These are phyloP conservation scores for Asterophora lycoperdoides DNA, from an alignment of 768 basidiomycete species.

Conservation along the genomic window DNA sequence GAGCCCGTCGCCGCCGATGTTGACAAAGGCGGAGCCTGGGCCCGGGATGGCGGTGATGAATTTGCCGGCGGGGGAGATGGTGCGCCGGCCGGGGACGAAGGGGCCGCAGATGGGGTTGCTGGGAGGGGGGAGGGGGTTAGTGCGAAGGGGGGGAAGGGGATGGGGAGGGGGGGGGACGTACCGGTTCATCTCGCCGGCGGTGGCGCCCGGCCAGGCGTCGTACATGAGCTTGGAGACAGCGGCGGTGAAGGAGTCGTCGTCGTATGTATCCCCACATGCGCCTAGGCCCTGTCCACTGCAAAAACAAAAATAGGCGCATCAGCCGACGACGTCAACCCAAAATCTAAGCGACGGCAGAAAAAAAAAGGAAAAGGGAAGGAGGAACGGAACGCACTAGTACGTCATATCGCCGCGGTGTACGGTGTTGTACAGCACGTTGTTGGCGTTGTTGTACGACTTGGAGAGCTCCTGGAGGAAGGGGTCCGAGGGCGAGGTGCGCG, in stretches of 20 bases:
- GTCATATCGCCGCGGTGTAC: conserved; percentile 27
- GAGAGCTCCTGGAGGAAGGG: conserved; percentile 27
- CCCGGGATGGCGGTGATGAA: conserved; percentile 21
- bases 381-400: conserved; percentile 24
- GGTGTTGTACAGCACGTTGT: conserved; percentile 19
- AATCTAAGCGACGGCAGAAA: not conserved
- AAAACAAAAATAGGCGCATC: not conserved
- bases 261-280: conserved; percentile 28
- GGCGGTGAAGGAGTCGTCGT: conserved; percentile 27
- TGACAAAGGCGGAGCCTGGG: conserved; percentile 12
- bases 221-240: conserved; percentile 26
- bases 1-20: conserved; percentile 27
- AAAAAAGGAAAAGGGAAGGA: not conserved
- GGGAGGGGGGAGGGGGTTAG: not conserved
- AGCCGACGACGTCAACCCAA: too few species aligned
- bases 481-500: conserved; percentile 20
- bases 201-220: conserved; percentile 24
- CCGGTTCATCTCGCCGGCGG: conserved; percentile 23
- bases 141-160: not conserved
- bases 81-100: conserved; percentile 23
- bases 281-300: conserved; percentile 26
- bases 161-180: not conserved
- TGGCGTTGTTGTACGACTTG: conserved; percentile 24
- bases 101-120: conserved; percentile 30
- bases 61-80: conserved; percentile 15